Base-by-base conservation (phyloP, 345 rosid species). In the Luvunga scandens region DNA sequence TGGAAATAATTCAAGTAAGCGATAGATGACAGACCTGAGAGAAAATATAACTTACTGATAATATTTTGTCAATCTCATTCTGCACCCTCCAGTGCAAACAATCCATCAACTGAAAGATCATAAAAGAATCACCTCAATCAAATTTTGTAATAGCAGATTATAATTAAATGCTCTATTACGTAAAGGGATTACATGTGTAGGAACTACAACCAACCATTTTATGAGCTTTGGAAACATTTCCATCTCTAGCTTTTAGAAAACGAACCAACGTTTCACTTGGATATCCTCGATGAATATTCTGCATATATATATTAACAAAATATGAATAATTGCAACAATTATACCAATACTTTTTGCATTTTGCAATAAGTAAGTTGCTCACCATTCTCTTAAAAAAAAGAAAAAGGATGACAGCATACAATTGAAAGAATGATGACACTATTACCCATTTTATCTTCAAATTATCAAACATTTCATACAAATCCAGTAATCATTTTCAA, bases 71-170 rank as follows among this genome's bases (percentile, higher is more conserved):
- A 22, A 96, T 96, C 77, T 89, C 92, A 82, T 90, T 96, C 80
- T 94, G 90, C 57, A 87, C 77, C 85, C 99, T 91, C 99, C 99
- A 96, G 66, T 85, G 86, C 86, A 96, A 85, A 86, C 90, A 88
- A 45, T 96, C 97, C 81, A 94, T 69, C 81, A 96, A 86, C 99
- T 96, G 90, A 79, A 87, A 85, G 63, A 76, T 68, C 75, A 78
- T 10, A 68, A 10, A 80, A 7, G 7, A 25, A 68, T 48, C 66
- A 67, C 21, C 31, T 80, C 75, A 76, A 61, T 62, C 9, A 71
- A 62, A 71, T 22, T 66, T 53, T 42, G 56, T 25, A 22, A 72
- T 66, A 65, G 31, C 48, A 66, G 66, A 71, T 39, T 6, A 60
- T 24, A 33, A 57, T 28, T 25, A 73, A 77, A 67, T 25, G 66